Evolutionary conservation across 2,329 filamentous ascomycete species (phyloP).

Genomic region (Sarocladium kiliense): DNA sequence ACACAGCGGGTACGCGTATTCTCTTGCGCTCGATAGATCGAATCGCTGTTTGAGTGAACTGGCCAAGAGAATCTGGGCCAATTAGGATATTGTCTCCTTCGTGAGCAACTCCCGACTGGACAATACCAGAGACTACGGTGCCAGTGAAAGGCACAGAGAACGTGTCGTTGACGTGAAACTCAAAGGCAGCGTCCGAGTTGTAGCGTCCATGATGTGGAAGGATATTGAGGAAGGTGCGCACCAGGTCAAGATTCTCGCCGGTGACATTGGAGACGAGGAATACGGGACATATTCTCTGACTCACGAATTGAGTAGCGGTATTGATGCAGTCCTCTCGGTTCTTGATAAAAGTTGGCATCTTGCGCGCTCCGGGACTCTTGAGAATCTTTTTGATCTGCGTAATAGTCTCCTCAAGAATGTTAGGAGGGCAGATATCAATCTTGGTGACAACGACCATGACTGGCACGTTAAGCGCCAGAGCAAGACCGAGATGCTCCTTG

Average conservation of each 20-base stretch:
- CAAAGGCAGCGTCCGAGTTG: slow-evolving; percentile 80
- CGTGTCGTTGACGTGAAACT: slow-evolving; percentile 94
- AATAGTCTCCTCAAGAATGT: slow-evolving; percentile 91
- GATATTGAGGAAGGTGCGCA: slow-evolving; percentile 91
- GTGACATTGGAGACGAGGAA: slow-evolving; percentile 99
- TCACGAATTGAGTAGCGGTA: slow-evolving; percentile 93
- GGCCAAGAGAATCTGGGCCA: slow-evolving; percentile 83
- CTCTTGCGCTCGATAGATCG: slow-evolving; percentile 93
- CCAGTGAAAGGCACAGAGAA: slow-evolving; percentile 97
- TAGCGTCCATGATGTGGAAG: slow-evolving; percentile 92
- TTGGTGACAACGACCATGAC: slow-evolving; percentile 98
- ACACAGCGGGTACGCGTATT: slow-evolving; percentile 79
- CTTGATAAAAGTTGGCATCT: slow-evolving; percentile 95
- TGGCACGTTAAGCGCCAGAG: slow-evolving; percentile 88
- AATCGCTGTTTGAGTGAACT: slow-evolving; percentile 82
- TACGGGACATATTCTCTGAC: slow-evolving; percentile 89
- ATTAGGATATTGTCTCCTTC: slow-evolving; percentile 85
- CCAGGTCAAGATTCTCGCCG: slow-evolving; percentile 81
- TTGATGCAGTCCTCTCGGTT: slow-evolving; percentile 87
- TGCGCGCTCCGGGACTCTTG: slow-evolving; percentile 86
- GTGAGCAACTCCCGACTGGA: slow-evolving; percentile 83
- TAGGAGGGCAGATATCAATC: slow-evolving; percentile 94
- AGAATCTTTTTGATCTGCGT: slow-evolving; percentile 88
- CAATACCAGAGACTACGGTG: slow-evolving; percentile 90
- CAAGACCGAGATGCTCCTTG: slow-evolving; percentile 95